Conservation (phyloP, 371 early-diverging fungal species). For the Dichotomocladium elegans region DNA sequence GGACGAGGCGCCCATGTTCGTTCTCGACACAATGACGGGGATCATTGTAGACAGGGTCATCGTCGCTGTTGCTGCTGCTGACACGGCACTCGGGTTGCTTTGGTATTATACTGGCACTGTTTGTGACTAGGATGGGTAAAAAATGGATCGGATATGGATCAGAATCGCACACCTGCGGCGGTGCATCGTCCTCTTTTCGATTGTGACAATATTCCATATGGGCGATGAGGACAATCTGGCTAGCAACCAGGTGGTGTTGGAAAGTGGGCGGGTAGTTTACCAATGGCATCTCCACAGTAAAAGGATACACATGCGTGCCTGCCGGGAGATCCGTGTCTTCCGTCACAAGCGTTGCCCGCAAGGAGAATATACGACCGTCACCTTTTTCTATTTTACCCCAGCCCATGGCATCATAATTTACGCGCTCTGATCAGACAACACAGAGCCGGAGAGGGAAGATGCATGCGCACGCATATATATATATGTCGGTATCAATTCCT, state of each 20-base stretch:
- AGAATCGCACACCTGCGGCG: no score
- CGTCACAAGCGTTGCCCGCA: slow-evolving; percentile 21
- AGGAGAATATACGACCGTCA: slow-evolving; percentile 19
- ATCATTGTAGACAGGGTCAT: no score
- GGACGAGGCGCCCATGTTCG: no score
- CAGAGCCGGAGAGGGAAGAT: no score
- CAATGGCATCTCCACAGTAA: slow-evolving; percentile 27
- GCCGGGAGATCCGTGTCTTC: slow-evolving; percentile 19
- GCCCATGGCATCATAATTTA: slow-evolving; percentile 15
- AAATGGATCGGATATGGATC: slow-evolving; percentile 16
- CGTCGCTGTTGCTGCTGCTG: not conserved
- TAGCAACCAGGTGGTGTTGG: slow-evolving; percentile 20
- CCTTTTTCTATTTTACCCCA: slow-evolving; percentile 7
- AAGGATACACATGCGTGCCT: slow-evolving; percentile 22
- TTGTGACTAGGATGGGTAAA: not conserved
- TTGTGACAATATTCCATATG: slow-evolving; percentile 18
- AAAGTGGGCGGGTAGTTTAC: slow-evolving; percentile 32
- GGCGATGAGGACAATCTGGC: slow-evolving; percentile 19
- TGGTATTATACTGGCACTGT: not conserved
- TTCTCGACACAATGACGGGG: no score
- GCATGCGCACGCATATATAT: not conserved
- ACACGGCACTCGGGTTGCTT: not conserved
- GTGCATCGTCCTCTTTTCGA: no score
- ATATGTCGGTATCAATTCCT: not conserved
- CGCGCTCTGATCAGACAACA: no score